Percentiles rank a stretch among this genome's conserved stretches.
phyloP scores from a whole-genome alignment of 192 early-diverging fungal species.

The Lunasporangiospora selenospora region DNA sequence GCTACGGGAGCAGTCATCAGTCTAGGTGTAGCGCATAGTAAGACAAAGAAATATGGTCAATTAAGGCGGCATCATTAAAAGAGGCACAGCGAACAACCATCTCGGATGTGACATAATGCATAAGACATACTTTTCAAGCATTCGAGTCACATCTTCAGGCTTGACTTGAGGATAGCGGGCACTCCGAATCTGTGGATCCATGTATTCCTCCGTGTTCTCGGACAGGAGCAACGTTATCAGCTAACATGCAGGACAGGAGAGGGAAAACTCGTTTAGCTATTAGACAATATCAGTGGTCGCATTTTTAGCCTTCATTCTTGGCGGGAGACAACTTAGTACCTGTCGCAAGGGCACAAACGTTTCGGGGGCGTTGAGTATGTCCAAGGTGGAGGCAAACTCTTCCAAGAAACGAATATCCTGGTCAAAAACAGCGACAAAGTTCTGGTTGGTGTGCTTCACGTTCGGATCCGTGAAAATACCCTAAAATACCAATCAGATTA shows the following conservation, averaged over 20 bases:
- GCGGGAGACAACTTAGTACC: constrained; percentile 48
- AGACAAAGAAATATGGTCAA: not conserved
- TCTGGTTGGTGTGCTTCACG: constrained; percentile 64
- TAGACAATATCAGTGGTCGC: not conserved
- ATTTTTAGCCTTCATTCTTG: constrained; percentile 1
- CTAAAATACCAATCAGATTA: constrained; percentile 47
- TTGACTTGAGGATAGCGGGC: constrained; percentile 72
- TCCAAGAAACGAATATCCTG: constrained; percentile 78
- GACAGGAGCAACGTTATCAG: constrained; percentile 67
- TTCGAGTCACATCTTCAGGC: constrained; percentile 61
- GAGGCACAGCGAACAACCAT: too few species aligned
- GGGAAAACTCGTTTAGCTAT: not conserved
- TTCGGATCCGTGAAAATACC: constrained; percentile 63
- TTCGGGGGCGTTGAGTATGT: constrained; percentile 68
- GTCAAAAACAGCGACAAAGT: constrained; percentile 67
- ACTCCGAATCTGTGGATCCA: constrained; percentile 66
- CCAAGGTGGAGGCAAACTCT: constrained; percentile 69
- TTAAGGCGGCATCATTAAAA: too few species aligned
- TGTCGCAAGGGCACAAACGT: constrained; percentile 77
- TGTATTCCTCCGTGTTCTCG: constrained; percentile 81
- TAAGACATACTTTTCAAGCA: constrained; percentile 84
- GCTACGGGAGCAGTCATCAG: constrained; percentile 41
- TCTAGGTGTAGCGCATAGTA: not conserved
- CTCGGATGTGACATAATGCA: too few species aligned
- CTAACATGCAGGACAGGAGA: too few species aligned